phyloP scores from a whole-genome alignment of 1,284 basidiomycete species.

The Chondrostereum purpureum region DNA sequence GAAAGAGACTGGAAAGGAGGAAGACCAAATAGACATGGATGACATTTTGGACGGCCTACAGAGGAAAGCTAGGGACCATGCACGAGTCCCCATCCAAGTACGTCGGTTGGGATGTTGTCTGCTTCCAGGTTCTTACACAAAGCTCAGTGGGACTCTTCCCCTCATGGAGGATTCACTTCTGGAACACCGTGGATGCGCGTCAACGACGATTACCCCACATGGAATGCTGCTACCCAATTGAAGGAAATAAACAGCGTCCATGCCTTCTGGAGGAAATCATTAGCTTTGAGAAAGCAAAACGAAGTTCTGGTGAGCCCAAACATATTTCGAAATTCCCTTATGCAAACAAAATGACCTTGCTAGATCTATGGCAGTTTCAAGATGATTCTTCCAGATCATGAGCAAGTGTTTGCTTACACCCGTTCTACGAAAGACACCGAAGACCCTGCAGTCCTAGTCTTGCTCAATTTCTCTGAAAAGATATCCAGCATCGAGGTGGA shows the following conservation, averaged over 20 bases:
- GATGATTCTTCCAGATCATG: slow-evolving; percentile 37
- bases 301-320: slow-evolving; percentile 53
- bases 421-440: slow-evolving; percentile 30
- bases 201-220: slow-evolving; percentile 57
- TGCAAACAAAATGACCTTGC: slow-evolving; percentile 1
- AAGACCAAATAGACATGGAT: slow-evolving; percentile 46
- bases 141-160: slow-evolving; percentile 49
- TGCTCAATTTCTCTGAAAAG: slow-evolving; percentile 46
- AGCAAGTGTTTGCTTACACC: slow-evolving; percentile 52
- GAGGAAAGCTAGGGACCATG: slow-evolving; percentile 65
- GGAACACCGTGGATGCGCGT: slow-evolving; percentile 73
- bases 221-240: slow-evolving; percentile 54
- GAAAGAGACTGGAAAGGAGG: slow-evolving; percentile 23
- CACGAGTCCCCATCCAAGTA: slow-evolving; percentile 61
- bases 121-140: neutral
- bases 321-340: slow-evolving; percentile 14
- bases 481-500: slow-evolving; percentile 12
- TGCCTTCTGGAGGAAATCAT: slow-evolving; percentile 52
- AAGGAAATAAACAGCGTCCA: slow-evolving; percentile 44
- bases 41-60: slow-evolving; percentile 52
- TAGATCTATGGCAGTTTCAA: slow-evolving; percentile 56
- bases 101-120: slow-evolving; percentile 8
- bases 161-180: slow-evolving; percentile 60
- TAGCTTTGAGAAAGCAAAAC: slow-evolving; percentile 47
- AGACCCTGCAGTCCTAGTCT: slow-evolving; percentile 32